Evolutionary conservation across 192 early-diverging fungal species (phyloP).

Genomic region (Geosiphon pyriformis): DNA sequence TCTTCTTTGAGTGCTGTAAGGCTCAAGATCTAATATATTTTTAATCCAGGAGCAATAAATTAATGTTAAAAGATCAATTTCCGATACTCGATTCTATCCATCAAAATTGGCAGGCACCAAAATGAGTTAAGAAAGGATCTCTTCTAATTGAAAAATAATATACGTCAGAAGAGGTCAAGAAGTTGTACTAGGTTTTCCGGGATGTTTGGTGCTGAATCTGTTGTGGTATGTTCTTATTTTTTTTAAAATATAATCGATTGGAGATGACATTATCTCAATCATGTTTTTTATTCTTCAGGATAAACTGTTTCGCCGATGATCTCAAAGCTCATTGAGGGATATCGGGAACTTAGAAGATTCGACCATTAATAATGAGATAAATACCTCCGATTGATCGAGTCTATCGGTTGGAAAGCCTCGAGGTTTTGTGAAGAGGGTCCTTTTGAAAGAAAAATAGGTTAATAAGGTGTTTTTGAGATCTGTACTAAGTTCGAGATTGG

Average conservation of each 20-base stretch:
- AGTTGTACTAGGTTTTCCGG: conserved; percentile 64
- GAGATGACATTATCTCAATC: no score
- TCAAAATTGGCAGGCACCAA: conserved; percentile 60
- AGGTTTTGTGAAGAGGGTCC: no score
- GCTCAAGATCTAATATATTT: no score
- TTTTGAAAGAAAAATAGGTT: no score
- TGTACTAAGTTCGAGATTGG: no score
- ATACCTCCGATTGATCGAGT: no score
- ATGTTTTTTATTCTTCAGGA: conserved; percentile 12
- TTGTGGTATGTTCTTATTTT: conserved; percentile 32
- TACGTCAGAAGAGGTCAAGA: conserved; percentile 68
- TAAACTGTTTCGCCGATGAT: conserved; percentile 7
- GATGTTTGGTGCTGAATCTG: conserved; percentile 59
- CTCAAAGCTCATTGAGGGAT: neutral
- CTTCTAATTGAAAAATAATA: conserved; percentile 56
- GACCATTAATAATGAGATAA: no score
- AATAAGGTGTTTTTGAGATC: no score
- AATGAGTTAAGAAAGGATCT: conserved; percentile 58
- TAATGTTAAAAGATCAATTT: conserved; percentile 68
- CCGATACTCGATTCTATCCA: conserved; percentile 64
- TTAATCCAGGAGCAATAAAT: conserved; percentile 61
- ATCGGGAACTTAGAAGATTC: no score
- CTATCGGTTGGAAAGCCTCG: no score
- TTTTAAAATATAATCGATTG: neutral
- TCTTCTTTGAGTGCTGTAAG: neutral